These are phyloP conservation scores for Talaromyces albobiverticillius DNA, from an alignment of 2,329 filamentous ascomycete genomes.

Conservation along the genomic window DNA sequence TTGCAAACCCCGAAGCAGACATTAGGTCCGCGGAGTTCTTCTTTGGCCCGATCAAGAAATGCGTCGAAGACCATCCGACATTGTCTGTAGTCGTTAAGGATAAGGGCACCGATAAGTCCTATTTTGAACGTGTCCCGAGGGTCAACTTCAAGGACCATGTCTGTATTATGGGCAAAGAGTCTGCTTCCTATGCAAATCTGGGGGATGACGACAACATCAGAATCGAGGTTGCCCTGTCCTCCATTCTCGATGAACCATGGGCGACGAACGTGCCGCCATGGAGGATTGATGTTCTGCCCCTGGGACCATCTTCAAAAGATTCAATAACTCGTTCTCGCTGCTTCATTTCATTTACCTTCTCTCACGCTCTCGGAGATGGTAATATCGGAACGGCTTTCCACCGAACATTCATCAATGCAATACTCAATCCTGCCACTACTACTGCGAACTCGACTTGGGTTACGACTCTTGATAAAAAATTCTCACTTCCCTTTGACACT, in stretches of 20 bases:
- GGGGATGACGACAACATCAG: not conserved
- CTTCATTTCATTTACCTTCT: slow-evolving; percentile 3
- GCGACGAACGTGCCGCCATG: not conserved
- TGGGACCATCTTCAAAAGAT: not conserved
- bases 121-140: not conserved
- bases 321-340: not conserved
- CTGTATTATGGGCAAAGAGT: not conserved
- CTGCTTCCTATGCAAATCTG: not conserved
- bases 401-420: not conserved
- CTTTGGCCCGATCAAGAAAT: not conserved
- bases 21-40: not conserved
- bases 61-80: not conserved
- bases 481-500: slow-evolving; percentile 1
- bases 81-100: not conserved
- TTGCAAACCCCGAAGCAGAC: not conserved
- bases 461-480: not conserved
- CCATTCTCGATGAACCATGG: slow-evolving; percentile 3
- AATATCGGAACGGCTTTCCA: slow-evolving; percentile 1
- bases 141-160: slow-evolving; percentile 1
- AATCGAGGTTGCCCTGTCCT: slow-evolving; percentile 1
- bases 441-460: not conserved
- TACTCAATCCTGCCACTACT: not conserved
- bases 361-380: slow-evolving; percentile 6
- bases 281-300: not conserved
- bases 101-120: not conserved